These are phyloP conservation scores for Stagonosporopsis vannaccii DNA, from an alignment of 2,329 filamentous ascomycete genomes.

Conservation along the genomic window DNA sequence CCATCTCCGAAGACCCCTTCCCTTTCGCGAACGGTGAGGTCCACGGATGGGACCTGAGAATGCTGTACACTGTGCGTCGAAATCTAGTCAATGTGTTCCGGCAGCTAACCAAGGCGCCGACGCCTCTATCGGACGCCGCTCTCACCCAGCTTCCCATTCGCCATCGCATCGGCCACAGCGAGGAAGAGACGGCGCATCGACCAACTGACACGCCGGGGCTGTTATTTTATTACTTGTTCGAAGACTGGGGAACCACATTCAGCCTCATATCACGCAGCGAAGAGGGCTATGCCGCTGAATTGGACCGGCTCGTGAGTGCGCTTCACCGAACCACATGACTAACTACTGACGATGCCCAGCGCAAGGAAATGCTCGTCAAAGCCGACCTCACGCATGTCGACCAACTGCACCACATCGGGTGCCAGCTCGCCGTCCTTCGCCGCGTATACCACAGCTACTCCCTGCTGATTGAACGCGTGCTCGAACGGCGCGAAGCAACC, in stretches of 20 bases:
- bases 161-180: conserved; percentile 53
- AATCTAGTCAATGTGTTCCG: conserved; percentile 69
- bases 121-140: conserved; percentile 49
- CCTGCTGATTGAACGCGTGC: conserved; percentile 65
- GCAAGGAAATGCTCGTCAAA: conserved; percentile 62
- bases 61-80: conserved; percentile 60
- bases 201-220: conserved; percentile 64
- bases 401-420: conserved; percentile 66
- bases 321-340: neutral
- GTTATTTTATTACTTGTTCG: conserved; percentile 72
- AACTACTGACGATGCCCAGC: conserved; percentile 37
- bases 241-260: conserved; percentile 69
- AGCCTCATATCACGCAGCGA: conserved; percentile 61
- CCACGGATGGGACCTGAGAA: conserved; percentile 53
- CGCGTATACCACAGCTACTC: conserved; percentile 68
- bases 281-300: conserved; percentile 55
- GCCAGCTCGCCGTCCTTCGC: conserved; percentile 66
- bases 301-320: conserved; percentile 58
- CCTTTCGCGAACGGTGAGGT: conserved; percentile 49
- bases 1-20: conserved; percentile 69
- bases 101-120: conserved; percentile 65
- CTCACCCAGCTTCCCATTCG: conserved; percentile 55
- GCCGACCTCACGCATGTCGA: conserved; percentile 57
- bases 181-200: conserved; percentile 56
- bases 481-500: conserved; percentile 55